phyloP scores from a whole-genome alignment of 2,329 filamentous ascomycete species.

The Arthrinium puccinioides region DNA sequence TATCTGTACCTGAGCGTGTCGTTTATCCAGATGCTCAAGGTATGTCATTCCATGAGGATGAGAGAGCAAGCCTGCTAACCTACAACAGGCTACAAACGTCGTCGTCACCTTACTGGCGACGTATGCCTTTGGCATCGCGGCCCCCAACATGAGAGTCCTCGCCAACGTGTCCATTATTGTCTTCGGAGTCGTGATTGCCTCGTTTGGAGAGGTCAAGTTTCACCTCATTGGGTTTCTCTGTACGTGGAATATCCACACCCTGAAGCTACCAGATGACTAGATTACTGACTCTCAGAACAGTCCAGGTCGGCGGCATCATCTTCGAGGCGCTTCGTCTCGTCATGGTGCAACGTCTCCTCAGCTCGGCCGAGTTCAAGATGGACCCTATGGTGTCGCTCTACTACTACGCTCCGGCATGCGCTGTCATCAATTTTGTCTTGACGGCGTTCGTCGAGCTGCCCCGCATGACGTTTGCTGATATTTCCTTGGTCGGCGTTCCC shows the following conservation, averaged over 20 bases:
- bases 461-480: slow-evolving; percentile 56
- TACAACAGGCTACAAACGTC: slow-evolving; percentile 50
- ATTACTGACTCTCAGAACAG: too few relatives aligned
- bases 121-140: slow-evolving; percentile 50
- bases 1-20: slow-evolving; percentile 63
- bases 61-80: not conserved
- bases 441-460: slow-evolving; percentile 63
- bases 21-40: slow-evolving; percentile 67
- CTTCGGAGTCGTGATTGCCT: slow-evolving; percentile 44
- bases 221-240: slow-evolving; percentile 54
- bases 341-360: slow-evolving; percentile 80
- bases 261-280: too few relatives aligned
- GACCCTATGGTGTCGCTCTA: slow-evolving; percentile 82
- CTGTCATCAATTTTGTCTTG: slow-evolving; percentile 70
- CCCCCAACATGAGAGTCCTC: slow-evolving; percentile 38
- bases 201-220: slow-evolving; percentile 62
- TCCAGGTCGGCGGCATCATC: slow-evolving; percentile 68
- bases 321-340: slow-evolving; percentile 78
- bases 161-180: slow-evolving; percentile 47
- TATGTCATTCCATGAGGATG: slow-evolving; percentile 17
- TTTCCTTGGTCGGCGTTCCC: slow-evolving; percentile 57
- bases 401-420: slow-evolving; percentile 84
- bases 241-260: too few relatives aligned
- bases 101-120: slow-evolving; percentile 60
- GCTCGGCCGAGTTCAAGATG: slow-evolving; percentile 76